Base-by-base conservation (phyloP, 2,329 filamentous ascomycete species). In the Ceratocystis ficicola region DNA sequence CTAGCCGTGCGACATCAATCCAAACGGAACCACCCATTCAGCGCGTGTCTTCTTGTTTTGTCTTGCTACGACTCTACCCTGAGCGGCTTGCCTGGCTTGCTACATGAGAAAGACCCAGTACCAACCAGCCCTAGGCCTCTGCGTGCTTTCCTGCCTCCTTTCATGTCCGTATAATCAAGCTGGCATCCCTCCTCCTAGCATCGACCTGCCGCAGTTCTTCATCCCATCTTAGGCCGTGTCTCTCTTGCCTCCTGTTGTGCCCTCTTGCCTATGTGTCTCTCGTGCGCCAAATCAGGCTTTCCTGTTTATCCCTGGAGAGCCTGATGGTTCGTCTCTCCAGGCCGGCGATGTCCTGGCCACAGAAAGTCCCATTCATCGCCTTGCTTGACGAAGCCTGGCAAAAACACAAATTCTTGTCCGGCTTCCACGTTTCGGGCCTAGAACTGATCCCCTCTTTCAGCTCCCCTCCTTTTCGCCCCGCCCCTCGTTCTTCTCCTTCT, bases 391-490 rank as follows among this genome's bases (percentile, higher is more conserved):
- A 32, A 28, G 48, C 48, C 48, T 52, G 28, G 10, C 10, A 41
- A 41, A 3, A 52, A 28, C 48, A 22, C 48, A 52, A 28, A 52
- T 28, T 28, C 48, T 10, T 25, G 48, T 15, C 15, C 48, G 25
- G 48, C 48, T 25, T 41, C 36, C 20, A 28, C 36, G 55, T 59
- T 59, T 59, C 55, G 55, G 36, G 59, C 59, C 36, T 28, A 62
- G 55, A 59, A 36, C 55, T 8, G 32, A 59, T 59, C 55, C 55
- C 55, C 55, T 59, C 55, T 36, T 59, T 59, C 55, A 59, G 55
- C 55, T 59, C 15, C 28, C 55, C 55, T 59, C 55, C 50, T 55
- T 55, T 55, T 25, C 36, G 36, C 50, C 46, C 59, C 36, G 36
- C 50, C 46, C 59, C 60, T 44, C n/a, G 17, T 30, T 30, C 5